These are phyloP conservation scores for Crinitomyces ghanaensis DNA, from an alignment of 805 yeast species.

Conservation along the genomic window DNA sequence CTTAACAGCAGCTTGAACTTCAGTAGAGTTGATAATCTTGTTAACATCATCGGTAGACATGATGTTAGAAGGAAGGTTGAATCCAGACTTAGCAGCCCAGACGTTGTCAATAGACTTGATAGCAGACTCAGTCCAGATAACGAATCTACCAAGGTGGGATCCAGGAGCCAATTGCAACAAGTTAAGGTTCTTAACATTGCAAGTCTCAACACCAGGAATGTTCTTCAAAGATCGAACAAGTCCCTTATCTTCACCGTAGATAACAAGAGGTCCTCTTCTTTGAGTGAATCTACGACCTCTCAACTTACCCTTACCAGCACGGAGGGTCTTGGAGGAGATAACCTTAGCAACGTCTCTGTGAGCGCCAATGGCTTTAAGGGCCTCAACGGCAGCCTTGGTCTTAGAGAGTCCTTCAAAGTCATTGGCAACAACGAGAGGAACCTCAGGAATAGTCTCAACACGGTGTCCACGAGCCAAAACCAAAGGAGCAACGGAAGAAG, in stretches of 20 bases:
- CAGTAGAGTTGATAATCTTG: slow-evolving; percentile 97
- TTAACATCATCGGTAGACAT: slow-evolving; percentile 91
- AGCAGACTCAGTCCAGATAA: slow-evolving; percentile 99
- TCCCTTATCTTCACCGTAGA: slow-evolving; percentile 97
- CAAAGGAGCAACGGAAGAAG: slow-evolving; percentile 95
- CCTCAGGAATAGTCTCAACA: slow-evolving; percentile 95
- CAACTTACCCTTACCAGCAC: slow-evolving; percentile 99
- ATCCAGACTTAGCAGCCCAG: slow-evolving; percentile 79
- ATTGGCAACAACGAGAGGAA: slow-evolving; percentile 92
- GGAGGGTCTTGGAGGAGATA: slow-evolving; percentile 93
- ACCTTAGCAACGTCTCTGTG: slow-evolving; percentile 97
- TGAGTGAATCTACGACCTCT: slow-evolving; percentile 99
- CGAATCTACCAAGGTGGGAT: slow-evolving; percentile 99
- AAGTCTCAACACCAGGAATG: slow-evolving; percentile 99
- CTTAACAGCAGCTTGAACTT: slow-evolving; percentile 94
- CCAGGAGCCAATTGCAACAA: slow-evolving; percentile 99
- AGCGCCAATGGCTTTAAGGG: slow-evolving; percentile 97
- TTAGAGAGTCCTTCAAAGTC: slow-evolving; percentile 86
- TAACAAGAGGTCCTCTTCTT: slow-evolving; percentile 99
- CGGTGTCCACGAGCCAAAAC: slow-evolving; percentile 99
- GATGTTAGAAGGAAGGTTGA: slow-evolving; percentile 89
- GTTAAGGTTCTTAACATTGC: slow-evolving; percentile 84
- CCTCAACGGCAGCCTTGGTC: slow-evolving; percentile 98
- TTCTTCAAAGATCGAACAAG: slow-evolving; percentile 97
- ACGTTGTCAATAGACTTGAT: slow-evolving; percentile 91